Evolutionary conservation across 768 basidiomycete genomes (phyloP).

Genomic region (Russula foetens): DNA sequence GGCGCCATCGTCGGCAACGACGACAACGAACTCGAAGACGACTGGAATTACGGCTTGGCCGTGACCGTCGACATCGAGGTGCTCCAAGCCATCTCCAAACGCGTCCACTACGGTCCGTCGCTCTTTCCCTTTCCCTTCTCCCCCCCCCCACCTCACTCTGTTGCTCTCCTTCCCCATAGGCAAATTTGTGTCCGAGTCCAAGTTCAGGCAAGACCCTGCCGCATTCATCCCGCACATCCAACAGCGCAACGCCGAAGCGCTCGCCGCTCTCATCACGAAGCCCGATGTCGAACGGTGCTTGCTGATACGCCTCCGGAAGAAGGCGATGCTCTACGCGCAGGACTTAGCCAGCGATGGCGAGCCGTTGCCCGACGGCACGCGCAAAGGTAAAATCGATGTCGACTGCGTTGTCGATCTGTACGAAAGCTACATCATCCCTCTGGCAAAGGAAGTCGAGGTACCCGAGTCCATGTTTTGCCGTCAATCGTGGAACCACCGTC

Average conservation of each 20-base stretch:
- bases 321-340: too few relatives aligned
- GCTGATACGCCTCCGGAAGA: too few relatives aligned
- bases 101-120: slow-evolving; percentile 88
- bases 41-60: slow-evolving; percentile 95
- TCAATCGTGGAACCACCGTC: neutral
- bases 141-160: neutral
- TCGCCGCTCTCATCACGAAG: too few relatives aligned
- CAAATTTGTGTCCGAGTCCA: slow-evolving; percentile 97
- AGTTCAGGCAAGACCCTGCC: too few relatives aligned
- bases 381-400: too few relatives aligned
- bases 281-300: too few relatives aligned
- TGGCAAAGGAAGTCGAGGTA: slow-evolving; percentile 98
- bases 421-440: slow-evolving; percentile 89
- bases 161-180: slow-evolving; percentile 40
- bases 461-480: slow-evolving; percentile 15
- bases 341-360: slow-evolving; percentile 71
- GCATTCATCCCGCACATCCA: too few relatives aligned
- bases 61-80: slow-evolving; percentile 93
- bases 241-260: too few relatives aligned
- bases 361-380: too few relatives aligned
- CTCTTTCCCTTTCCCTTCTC: neutral
- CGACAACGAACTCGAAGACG: slow-evolving; percentile 81
- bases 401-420: slow-evolving; percentile 91
- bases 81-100: slow-evolving; percentile 94
- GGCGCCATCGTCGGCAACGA: slow-evolving; percentile 60